Evolutionary conservation across 768 basidiomycete species (phyloP).

Genomic region (Leccinellum luteum): DNA sequence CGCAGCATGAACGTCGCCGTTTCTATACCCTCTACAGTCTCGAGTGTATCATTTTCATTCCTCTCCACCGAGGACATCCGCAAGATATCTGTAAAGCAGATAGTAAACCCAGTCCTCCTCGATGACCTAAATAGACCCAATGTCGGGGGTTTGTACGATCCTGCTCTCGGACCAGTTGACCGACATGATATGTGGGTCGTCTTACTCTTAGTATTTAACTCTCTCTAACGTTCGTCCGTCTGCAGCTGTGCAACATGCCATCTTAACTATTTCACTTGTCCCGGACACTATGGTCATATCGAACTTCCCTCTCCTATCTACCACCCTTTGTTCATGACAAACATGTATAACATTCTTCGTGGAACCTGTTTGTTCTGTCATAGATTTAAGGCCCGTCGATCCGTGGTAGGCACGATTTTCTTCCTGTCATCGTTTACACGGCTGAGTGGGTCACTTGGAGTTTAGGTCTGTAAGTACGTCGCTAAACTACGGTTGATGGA

Average conservation of each 20-base stretch:
- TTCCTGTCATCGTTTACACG: constrained; percentile 10
- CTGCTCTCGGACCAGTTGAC: constrained; percentile 87
- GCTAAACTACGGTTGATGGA: constrained; percentile 89
- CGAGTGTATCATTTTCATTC: constrained; percentile 90
- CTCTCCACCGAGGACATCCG: constrained; percentile 85
- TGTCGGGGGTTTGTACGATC: constrained; percentile 90
- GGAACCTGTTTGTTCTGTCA: constrained; percentile 94
- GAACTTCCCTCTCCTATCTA: constrained; percentile 94
- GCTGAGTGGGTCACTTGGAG: constrained; percentile 9
- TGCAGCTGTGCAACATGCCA: constrained; percentile 90
- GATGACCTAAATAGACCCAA: constrained; percentile 94
- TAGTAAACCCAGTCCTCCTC: constrained; percentile 87
- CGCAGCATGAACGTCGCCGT: constrained; percentile 82
- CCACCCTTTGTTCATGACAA: constrained; percentile 93
- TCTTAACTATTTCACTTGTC: constrained; percentile 90
- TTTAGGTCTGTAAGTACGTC: constrained; percentile 75
- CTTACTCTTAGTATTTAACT: not conserved
- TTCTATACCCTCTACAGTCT: constrained; percentile 81
- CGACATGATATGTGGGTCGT: constrained; percentile 82
- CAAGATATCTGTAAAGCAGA: constrained; percentile 96
- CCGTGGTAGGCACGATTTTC: constrained; percentile 49
- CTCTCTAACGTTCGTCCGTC: constrained; percentile 6
- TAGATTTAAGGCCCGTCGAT: constrained; percentile 75
- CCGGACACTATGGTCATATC: constrained; percentile 98
- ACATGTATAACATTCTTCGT: constrained; percentile 84